Evolutionary conservation across 2,329 filamentous ascomycete species (phyloP).

Genomic region (Xylaria sp.): DNA sequence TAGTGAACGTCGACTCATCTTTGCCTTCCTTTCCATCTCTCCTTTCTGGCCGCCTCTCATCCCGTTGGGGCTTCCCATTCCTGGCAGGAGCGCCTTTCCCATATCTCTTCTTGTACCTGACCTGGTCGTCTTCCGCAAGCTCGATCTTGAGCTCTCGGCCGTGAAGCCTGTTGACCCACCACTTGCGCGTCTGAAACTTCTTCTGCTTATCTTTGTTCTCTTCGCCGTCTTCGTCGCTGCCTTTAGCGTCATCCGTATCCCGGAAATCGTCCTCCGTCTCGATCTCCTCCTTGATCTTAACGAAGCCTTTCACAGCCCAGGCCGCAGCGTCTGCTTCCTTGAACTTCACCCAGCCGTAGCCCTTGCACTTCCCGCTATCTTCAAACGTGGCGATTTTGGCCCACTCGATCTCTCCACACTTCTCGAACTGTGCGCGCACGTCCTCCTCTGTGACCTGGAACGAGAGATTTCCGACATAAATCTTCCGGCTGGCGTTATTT

Average conservation of each 20-base stretch:
- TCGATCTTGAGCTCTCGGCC: constrained; percentile 88
- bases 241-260: constrained; percentile 48
- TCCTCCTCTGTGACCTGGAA: constrained; percentile 86
- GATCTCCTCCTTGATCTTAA: constrained; percentile 74
- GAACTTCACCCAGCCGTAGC: constrained; percentile 95
- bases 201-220: constrained; percentile 58
- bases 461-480: constrained; percentile 92
- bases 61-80: constrained; percentile 57
- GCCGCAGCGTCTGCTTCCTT: constrained; percentile 79
- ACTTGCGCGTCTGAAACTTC: constrained; percentile 72
- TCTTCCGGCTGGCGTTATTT: constrained; percentile 74
- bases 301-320: constrained; percentile 82
- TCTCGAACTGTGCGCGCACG: constrained; percentile 81
- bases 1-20: constrained; percentile 18
- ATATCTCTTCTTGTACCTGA: constrained; percentile 93
- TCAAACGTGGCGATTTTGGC: constrained; percentile 95
- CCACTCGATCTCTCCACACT: constrained; percentile 84
- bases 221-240: constrained; percentile 57
- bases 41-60: constrained; percentile 17
- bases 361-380: constrained; percentile 97
- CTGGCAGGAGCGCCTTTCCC: constrained; percentile 73
- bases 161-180: constrained; percentile 87
- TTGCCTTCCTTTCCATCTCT: constrained; percentile 10
- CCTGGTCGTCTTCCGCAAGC: constrained; percentile 90
- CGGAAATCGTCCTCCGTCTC: constrained; percentile 72